Conservation (phyloP, 306 rosid genomes). For the Prunus fruticosa region DNA sequence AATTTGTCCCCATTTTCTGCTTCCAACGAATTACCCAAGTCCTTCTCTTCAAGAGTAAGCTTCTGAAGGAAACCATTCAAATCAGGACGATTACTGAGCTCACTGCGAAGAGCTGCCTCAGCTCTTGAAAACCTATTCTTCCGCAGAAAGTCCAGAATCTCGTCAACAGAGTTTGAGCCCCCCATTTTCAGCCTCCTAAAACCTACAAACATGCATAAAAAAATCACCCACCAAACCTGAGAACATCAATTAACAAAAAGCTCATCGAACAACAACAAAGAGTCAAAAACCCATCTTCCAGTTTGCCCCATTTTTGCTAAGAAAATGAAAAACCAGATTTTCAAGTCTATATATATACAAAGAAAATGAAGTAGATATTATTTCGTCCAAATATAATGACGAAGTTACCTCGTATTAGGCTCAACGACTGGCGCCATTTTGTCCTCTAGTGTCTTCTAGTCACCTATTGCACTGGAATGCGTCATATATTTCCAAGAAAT, state of each 20-base stretch:
- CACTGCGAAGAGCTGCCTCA: conserved; percentile 90
- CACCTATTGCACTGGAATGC: no score
- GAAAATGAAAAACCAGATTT: neutral
- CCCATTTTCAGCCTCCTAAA: conserved; percentile 59
- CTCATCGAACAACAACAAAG: conserved; percentile 25
- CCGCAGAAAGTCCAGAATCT: conserved; percentile 79
- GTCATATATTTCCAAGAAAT: no score
- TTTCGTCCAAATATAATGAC: neutral
- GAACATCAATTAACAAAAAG: conserved; percentile 22
- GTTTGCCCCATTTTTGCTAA: conserved; percentile 15
- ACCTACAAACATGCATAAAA: conserved; percentile 37
- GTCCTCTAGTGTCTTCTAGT: conserved; percentile 41
- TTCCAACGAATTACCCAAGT: conserved; percentile 28
- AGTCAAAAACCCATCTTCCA: conserved; percentile 6
- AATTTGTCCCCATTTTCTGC: conserved; percentile 57
- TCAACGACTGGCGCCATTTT: conserved; percentile 46
- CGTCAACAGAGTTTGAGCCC: conserved; percentile 70
- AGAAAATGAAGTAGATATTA: neutral
- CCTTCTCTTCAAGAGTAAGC: conserved; percentile 68
- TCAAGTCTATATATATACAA: neutral
- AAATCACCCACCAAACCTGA: conserved; percentile 26
- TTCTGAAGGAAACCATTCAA: conserved; percentile 68
- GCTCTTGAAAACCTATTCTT: conserved; percentile 76
- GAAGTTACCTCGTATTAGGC: conserved; percentile 52
- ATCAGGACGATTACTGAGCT: conserved; percentile 66